These are phyloP conservation scores for Serpula lacrymans DNA, from an alignment of 768 basidiomycete species.

Conservation along the genomic window DNA sequence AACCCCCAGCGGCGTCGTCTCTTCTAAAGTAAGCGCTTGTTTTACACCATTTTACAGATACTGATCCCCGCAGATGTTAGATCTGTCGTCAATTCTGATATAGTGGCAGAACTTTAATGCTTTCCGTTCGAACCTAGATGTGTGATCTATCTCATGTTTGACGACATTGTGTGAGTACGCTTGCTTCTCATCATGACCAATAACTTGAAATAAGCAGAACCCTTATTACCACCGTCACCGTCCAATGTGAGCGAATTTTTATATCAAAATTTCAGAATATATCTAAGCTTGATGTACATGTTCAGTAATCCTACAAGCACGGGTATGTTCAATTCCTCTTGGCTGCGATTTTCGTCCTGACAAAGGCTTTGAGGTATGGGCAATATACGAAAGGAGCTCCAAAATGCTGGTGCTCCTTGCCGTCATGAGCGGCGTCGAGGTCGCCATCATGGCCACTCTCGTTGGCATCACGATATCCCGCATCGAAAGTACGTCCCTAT, in stretches of 20 bases:
- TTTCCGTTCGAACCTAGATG: slow-evolving; percentile 4
- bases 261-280: too few relatives aligned
- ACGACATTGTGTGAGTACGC: slow-evolving; percentile 6
- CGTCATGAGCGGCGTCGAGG: slow-evolving; percentile 1
- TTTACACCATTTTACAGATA: too few relatives aligned
- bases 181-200: too few relatives aligned
- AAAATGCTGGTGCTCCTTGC: slow-evolving; percentile 3
- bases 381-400: slow-evolving; percentile 7
- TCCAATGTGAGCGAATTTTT: slow-evolving; percentile 5
- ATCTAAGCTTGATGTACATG: too few relatives aligned
- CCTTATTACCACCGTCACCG: slow-evolving; percentile 10
- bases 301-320: slow-evolving; percentile 7
- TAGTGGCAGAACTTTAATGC: too few relatives aligned
- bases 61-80: too few relatives aligned
- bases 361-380: slow-evolving; percentile 14
- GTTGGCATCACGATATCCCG: slow-evolving; percentile 6
- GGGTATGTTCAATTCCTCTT: too few relatives aligned
- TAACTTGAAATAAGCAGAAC: slow-evolving; percentile 3
- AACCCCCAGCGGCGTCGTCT: background rate
- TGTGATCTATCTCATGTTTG: slow-evolving; percentile 3
- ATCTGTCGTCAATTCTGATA: too few relatives aligned
- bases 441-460: slow-evolving; percentile 5
- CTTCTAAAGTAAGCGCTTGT: slow-evolving; percentile 3
- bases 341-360: too few relatives aligned
- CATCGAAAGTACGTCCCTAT: slow-evolving; percentile 5